Percentiles rank a stretch among this genome's conserved stretches.
Evolutionary conservation across 192 early-diverging fungal species (phyloP).

Genomic region (Glomus cerebriforme): DNA sequence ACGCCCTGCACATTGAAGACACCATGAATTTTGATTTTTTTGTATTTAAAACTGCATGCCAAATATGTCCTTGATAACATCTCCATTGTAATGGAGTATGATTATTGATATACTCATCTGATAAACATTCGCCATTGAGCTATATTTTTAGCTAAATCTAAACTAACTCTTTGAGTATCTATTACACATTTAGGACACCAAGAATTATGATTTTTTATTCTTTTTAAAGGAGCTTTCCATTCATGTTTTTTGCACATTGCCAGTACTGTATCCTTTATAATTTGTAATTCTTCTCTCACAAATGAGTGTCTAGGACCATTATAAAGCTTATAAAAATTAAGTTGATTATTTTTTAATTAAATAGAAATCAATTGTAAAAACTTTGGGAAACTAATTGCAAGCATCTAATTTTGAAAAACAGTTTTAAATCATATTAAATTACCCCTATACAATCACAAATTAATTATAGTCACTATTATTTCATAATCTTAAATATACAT

Average conservation of each 20-base stretch:
- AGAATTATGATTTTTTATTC: conserved; percentile 26
- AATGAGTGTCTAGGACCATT: no score
- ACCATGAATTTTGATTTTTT: conserved; percentile 29
- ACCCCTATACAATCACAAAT: no score
- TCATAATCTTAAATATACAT: no score
- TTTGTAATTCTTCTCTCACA: no score
- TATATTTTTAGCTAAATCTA: conserved; percentile 23
- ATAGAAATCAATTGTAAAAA: no score
- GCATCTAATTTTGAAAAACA: no score
- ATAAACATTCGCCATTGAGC: conserved; percentile 28
- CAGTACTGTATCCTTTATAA: no score
- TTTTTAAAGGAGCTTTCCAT: conserved; percentile 14
- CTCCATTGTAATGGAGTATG: conserved; percentile 17
- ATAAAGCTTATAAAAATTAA: no score
- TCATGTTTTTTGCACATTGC: conserved; percentile 23
- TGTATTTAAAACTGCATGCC: conserved; percentile 10
- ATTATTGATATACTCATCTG: conserved; percentile 24
- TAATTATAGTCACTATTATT: no score
- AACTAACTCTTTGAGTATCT: conserved; percentile 1
- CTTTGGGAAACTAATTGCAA: no score
- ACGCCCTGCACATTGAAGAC: conserved; percentile 12
- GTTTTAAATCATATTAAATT: no score
- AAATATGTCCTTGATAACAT: conserved; percentile 26
- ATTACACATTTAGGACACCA: conserved; percentile 25
- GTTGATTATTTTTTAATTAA: no score